A percentile compares a stretch with the other conserved stretches of the same genome.
These are phyloP conservation scores for Spergularia bocconei DNA, from an alignment of 148 eudicot genomes.

Conservation along the genomic window DNA sequence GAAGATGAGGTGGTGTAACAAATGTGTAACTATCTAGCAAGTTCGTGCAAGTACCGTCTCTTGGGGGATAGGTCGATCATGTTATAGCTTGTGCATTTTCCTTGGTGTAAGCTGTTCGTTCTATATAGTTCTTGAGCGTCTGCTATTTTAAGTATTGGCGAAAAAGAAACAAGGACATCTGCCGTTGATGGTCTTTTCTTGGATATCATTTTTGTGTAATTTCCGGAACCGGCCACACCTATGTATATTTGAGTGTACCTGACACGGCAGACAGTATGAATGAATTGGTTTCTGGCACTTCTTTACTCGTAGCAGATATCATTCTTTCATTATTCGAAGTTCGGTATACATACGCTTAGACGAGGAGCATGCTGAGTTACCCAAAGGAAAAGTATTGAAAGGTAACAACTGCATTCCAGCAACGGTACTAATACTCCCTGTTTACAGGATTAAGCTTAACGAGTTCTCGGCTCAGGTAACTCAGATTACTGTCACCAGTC, in stretches of 20 bases:
- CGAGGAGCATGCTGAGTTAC: background rate
- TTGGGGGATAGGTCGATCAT: background rate
- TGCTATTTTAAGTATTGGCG: background rate
- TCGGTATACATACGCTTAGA: background rate
- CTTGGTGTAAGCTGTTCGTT: background rate
- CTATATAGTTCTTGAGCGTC: background rate
- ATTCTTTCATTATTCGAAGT: background rate
- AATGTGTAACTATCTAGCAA: conserved; percentile 1
- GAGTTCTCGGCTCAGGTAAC: too few species aligned
- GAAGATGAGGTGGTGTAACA: conserved; percentile 19
- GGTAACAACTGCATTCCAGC: background rate
- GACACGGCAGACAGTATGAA: background rate
- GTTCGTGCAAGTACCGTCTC: background rate
- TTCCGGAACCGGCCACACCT: background rate
- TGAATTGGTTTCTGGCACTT: background rate
- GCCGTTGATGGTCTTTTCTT: background rate
- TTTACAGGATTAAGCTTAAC: too few species aligned
- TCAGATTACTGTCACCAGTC: too few species aligned
- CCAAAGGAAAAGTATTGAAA: background rate
- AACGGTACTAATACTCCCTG: background rate
- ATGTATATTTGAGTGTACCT: conserved; percentile 13
- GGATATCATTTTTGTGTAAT: conserved; percentile 1
- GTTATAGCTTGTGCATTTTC: too few species aligned
- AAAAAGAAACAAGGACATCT: conserved; percentile 3
- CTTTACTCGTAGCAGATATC: background rate